These are phyloP conservation scores for Jimgerdemannia lactiflua DNA, from an alignment of 192 early-diverging fungal species.

Conservation along the genomic window DNA sequence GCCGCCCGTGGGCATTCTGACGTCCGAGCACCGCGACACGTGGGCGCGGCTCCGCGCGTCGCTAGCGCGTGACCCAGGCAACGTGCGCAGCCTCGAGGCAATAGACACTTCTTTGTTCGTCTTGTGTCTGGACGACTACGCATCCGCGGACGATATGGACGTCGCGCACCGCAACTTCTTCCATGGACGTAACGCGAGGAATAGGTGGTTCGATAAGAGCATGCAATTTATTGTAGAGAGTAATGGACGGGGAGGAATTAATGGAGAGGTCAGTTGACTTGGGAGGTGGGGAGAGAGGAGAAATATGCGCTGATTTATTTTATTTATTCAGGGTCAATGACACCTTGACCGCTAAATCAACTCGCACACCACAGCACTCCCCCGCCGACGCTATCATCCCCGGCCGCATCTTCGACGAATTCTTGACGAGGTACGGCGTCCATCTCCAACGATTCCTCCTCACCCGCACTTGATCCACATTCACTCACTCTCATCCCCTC, in stretches of 20 bases:
- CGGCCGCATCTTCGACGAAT: conserved; percentile 73
- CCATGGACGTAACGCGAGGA: conserved; percentile 73
- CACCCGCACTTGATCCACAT: no score
- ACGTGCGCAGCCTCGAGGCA: conserved; percentile 52
- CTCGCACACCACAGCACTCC: conserved; percentile 60
- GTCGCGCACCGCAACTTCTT: conserved; percentile 68
- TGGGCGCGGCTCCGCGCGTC: conserved; percentile 64
- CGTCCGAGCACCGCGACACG: conserved; percentile 85
- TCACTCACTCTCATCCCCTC: no score
- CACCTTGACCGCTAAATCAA: background rate
- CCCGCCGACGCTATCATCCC: conserved; percentile 90
- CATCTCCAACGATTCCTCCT: background rate
- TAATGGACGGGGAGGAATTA: conserved; percentile 87
- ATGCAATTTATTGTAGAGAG: conserved; percentile 83
- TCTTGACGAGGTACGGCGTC: conserved; percentile 54
- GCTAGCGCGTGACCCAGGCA: conserved; percentile 41
- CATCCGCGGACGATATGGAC: conserved; percentile 58
- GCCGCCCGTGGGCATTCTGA: conserved; percentile 75
- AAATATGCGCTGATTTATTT: no score
- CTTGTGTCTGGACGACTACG: conserved; percentile 82
- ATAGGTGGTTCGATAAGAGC: conserved; percentile 98
- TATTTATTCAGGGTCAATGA: no score
- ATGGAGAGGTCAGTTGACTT: conserved; percentile 66
- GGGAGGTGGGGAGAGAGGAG: background rate
- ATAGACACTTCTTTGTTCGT: conserved; percentile 84